phyloP scores from a whole-genome alignment of 192 early-diverging fungal species.

The Backusella westeae region DNA sequence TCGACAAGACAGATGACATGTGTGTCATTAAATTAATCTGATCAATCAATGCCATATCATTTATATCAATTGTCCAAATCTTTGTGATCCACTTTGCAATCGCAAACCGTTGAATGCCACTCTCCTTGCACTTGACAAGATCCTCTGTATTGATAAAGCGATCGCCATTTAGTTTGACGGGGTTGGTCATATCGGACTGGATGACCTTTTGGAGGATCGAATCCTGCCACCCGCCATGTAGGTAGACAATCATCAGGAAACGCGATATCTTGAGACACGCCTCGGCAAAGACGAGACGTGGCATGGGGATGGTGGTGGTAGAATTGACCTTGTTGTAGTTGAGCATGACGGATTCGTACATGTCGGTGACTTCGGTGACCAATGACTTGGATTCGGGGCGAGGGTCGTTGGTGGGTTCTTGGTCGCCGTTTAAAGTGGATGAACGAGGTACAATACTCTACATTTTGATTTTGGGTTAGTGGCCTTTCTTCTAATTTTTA shows the following conservation, averaged over 20 bases:
- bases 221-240: conserved; percentile 36
- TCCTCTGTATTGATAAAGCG: not conserved
- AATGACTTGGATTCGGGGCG: conserved; percentile 23
- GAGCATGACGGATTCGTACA: conserved; percentile 61
- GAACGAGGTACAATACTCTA: conserved; percentile 5
- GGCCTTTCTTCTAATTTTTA: not conserved
- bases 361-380: conserved; percentile 59
- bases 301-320: conserved; percentile 40
- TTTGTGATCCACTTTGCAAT: conserved; percentile 65
- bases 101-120: conserved; percentile 47
- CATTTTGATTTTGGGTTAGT: not conserved
- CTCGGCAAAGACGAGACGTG: conserved; percentile 60
- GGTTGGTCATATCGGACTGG: conserved; percentile 19
- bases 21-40: conserved; percentile 42
- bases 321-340: conserved; percentile 59
- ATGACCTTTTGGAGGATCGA: conserved; percentile 32
- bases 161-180: not conserved
- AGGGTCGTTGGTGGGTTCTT: not conserved
- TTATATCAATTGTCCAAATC: conserved; percentile 47
- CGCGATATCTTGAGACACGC: conserved; percentile 70
- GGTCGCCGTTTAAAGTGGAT: not conserved
- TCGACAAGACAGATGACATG: conserved; percentile 29
- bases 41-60: conserved; percentile 56
- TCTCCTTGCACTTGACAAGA: conserved; percentile 25
- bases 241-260: conserved; percentile 53